These are phyloP conservation scores for Leptographium procerum DNA, from an alignment of 2,329 filamentous ascomycete species.

Conservation along the genomic window DNA sequence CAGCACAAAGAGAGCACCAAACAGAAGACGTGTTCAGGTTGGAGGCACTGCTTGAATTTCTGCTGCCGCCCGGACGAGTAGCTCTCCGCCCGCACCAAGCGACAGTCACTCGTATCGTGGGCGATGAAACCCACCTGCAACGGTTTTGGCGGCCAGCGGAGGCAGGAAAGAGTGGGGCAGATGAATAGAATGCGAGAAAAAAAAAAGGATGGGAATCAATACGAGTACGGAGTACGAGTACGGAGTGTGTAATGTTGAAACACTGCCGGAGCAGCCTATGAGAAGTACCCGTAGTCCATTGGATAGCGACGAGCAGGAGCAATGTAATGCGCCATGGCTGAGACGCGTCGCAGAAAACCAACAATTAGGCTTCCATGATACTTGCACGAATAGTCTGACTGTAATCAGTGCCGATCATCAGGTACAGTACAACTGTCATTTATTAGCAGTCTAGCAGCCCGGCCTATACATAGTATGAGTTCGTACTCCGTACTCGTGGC, in stretches of 20 bases:
- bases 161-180: background rate
- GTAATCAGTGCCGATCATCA: background rate
- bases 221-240: background rate
- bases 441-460: background rate
- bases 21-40: too few species aligned
- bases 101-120: background rate
- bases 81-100: background rate
- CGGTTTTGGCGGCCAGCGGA: background rate
- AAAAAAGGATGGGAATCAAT: background rate
- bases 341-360: background rate
- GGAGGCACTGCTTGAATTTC: too few species aligned
- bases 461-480: too few species aligned
- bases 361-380: background rate
- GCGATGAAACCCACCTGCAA: slow-evolving; percentile 13
- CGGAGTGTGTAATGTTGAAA: background rate
- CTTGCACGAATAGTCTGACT: background rate
- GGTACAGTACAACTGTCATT: background rate
- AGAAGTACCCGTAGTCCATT: too few species aligned
- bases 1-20: too few species aligned
- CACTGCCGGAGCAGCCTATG: background rate
- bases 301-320: background rate
- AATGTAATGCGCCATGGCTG: background rate
- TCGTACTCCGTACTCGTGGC: too few species aligned
- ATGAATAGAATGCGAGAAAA: background rate
- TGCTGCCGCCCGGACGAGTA: background rate